These are phyloP conservation scores for Xylaria sp. DNA, from an alignment of 2,329 filamentous ascomycete species.

Conservation along the genomic window DNA sequence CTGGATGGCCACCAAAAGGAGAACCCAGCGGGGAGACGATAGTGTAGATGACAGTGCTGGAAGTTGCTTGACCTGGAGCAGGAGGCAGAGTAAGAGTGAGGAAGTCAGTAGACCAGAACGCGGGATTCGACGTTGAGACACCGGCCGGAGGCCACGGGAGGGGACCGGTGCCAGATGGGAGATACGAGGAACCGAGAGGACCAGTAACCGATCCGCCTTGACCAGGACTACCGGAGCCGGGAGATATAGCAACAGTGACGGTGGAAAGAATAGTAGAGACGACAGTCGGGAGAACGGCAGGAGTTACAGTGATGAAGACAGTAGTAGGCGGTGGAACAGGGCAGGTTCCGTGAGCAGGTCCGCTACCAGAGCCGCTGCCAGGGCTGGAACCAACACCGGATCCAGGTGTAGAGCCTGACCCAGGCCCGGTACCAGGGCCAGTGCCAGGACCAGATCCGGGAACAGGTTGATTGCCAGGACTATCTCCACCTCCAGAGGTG, in stretches of 20 bases:
- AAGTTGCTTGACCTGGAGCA: slow-evolving; percentile 27
- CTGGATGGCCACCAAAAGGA: slow-evolving; percentile 10
- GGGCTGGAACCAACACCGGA: not conserved
- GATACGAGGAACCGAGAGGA: slow-evolving; percentile 26
- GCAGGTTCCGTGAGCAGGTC: slow-evolving; percentile 45
- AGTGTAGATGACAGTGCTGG: slow-evolving; percentile 35
- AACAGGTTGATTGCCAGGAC: slow-evolving; percentile 13
- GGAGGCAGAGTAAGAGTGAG: slow-evolving; percentile 38
- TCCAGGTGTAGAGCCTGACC: not conserved
- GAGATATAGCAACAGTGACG: slow-evolving; percentile 34
- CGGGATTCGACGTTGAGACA: slow-evolving; percentile 24
- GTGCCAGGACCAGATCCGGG: slow-evolving; percentile 1
- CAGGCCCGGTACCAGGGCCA: not conserved
- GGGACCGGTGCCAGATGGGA: slow-evolving; percentile 29
- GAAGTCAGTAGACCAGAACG: slow-evolving; percentile 38
- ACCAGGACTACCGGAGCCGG: slow-evolving; percentile 26
- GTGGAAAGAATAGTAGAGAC: slow-evolving; percentile 43
- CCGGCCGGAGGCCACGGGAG: slow-evolving; percentile 32
- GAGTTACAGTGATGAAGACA: slow-evolving; percentile 55
- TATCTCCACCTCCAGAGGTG: slow-evolving; percentile 15
- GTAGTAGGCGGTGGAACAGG: slow-evolving; percentile 48
- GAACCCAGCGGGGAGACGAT: slow-evolving; percentile 31
- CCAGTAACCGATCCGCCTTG: slow-evolving; percentile 24
- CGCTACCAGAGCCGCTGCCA: slow-evolving; percentile 16
- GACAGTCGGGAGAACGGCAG: slow-evolving; percentile 40